A percentile compares a stretch with the other conserved stretches of the same genome.
phyloP scores from a whole-genome alignment of 1,139 yeast genomes.

The Saccharomyces pastorianus region DNA sequence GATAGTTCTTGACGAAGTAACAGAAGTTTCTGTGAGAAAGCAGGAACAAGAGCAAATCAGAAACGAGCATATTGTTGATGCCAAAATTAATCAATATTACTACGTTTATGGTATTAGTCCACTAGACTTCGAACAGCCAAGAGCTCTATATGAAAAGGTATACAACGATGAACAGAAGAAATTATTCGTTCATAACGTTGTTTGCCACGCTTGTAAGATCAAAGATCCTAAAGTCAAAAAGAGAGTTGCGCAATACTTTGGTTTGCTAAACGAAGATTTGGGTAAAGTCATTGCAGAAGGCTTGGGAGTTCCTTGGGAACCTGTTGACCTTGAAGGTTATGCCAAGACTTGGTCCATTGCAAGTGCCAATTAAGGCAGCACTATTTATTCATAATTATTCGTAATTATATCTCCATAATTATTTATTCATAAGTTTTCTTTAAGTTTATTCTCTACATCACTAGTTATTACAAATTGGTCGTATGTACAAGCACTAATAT shows the following conservation, averaged over 20 bases:
- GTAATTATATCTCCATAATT: neutral
- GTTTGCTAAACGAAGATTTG: conserved; percentile 33
- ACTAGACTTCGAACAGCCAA: conserved; percentile 40
- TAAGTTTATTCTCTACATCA: neutral
- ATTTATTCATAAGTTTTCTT: neutral
- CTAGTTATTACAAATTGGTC: neutral
- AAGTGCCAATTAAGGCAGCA: neutral
- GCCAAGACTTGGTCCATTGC: conserved; percentile 18
- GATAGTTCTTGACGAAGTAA: conserved; percentile 28
- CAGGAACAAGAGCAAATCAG: conserved; percentile 27
- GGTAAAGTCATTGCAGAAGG: conserved; percentile 36
- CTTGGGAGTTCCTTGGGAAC: conserved; percentile 32
- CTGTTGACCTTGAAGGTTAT: conserved; percentile 30
- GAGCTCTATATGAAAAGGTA: conserved; percentile 37
- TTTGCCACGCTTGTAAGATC: conserved; percentile 36
- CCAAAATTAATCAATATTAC: conserved; percentile 32
- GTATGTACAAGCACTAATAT: neutral
- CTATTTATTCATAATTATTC: neutral
- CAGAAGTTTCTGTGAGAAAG: conserved; percentile 22
- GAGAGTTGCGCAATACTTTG: conserved; percentile 37
- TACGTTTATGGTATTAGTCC: conserved; percentile 38
- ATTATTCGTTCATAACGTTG: conserved; percentile 34
- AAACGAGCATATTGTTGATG: conserved; percentile 37
- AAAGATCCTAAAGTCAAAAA: conserved; percentile 31
- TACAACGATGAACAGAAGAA: conserved; percentile 31